Conservation (phyloP, 768 basidiomycete genomes). For the Boletus bicolor region DNA sequence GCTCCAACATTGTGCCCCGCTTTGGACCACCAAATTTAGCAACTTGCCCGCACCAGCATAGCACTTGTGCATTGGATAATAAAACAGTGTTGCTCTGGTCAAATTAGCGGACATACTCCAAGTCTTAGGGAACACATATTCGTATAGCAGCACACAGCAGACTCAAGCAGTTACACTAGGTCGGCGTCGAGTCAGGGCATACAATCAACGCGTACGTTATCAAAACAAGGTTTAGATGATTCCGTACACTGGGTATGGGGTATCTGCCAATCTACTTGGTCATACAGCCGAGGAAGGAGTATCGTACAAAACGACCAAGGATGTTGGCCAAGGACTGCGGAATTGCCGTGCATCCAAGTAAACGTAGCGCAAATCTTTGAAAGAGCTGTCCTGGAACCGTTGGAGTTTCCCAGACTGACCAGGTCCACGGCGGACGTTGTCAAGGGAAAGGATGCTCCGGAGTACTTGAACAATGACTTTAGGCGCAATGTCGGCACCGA, state of each 20-base stretch:
- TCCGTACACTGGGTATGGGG: not conserved
- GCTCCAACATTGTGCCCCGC: not conserved
- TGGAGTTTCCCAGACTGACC: slow-evolving; percentile 63
- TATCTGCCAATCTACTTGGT: slow-evolving; percentile 2
- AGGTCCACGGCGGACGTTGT: slow-evolving; percentile 62
- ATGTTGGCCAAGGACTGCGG: slow-evolving; percentile 65
- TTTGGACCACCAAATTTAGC: not conserved
- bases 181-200: not conserved
- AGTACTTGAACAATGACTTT: slow-evolving; percentile 62
- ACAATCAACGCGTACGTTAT: slow-evolving; percentile 3
- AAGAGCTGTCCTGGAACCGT: slow-evolving; percentile 48
- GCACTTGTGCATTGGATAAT: not conserved
- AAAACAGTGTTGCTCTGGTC: slow-evolving; percentile 4
- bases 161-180: not conserved
- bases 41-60: too few species aligned
- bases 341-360: slow-evolving; percentile 53
- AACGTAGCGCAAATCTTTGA: slow-evolving; percentile 48
- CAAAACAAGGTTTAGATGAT: not conserved
- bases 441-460: slow-evolving; percentile 57
- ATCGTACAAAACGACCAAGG: slow-evolving; percentile 52
- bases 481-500: slow-evolving; percentile 53
- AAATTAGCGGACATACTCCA: too few species aligned
- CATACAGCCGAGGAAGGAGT: slow-evolving; percentile 15
- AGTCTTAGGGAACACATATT: too few species aligned
- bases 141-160: not conserved